Evolutionary conservation across 495 filamentous ascomycete genomes (phyloP), one percentile per base, ranked within the genome.

Genomic region (Friedmanniomyces endolithicus): DNA sequence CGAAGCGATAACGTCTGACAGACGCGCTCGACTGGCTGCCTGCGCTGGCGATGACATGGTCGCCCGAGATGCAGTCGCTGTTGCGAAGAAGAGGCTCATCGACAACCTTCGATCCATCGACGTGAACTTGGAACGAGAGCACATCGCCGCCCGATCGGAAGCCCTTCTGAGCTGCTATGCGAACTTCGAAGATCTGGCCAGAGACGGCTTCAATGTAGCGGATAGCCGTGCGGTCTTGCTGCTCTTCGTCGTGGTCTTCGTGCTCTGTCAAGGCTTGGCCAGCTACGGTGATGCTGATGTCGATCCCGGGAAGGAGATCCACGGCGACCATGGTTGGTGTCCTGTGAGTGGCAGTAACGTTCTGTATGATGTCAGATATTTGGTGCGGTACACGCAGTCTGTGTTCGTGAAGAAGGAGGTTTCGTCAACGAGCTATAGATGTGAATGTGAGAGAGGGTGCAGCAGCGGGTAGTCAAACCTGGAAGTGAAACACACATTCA

Each of bases 121-220:
- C 23, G 22, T 47, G 25, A 23, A 55, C 19, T 1, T 19, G 11
- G 27, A 45, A 45, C 6, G 41, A 20, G 11, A 56, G 16, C 20
- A 25, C 33, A 27, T 55, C 46, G 2, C 51, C 57, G n/a, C 19
- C 20, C 29, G 45, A 55, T 40, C n/a, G 14, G 27, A 27, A 31
- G 11, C 33, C 14, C 31, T 7, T 14, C 9, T 19, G 11, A 14
- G 50, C 33, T 17, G 24, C 45, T 3, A 46, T 20, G 17, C 17
- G 41, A 12, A 60, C 23, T 16, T 19, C 31, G 52, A 60, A 60
- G 11, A 14, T 12, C 20, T 45, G n/a, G 17, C 57, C 57, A 8
- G 52, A 51, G 0, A 40, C 31, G 3, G 57, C 57, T 51, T 55
- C 51, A 23, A 60, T 51, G 39, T 55, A 60, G 19, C 51, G 44